Evolutionary conservation across 306 rosid genomes (phyloP), one percentile per base, ranked within the genome.

Genomic region (Luffa aegyptiaca): DNA sequence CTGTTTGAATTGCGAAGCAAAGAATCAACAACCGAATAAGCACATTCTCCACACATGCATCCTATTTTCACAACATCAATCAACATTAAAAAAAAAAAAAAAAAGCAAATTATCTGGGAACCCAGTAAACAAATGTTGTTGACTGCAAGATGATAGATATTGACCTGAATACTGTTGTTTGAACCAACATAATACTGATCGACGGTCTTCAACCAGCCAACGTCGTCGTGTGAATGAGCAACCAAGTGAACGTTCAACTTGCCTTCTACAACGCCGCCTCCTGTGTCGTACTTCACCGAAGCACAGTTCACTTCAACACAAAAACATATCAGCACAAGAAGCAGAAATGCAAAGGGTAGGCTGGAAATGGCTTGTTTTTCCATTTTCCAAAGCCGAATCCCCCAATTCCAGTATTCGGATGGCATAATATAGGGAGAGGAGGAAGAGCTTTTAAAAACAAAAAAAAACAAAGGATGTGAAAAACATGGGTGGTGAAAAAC

Each of bases 141-240:
- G 6, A 20, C 21, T 2, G 5, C 18, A 58, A 66, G 17, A 12
- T 5, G 4, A 13, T 2, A 2, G 37, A 48, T 17, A 31, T 6
- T 5, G 39, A 92, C 97, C 98, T 92, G 97, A 81, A 94, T 90
- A 42, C 75, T 81, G 58, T 91, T 94, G 21, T 92, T 92, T 51
- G 97, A 86, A 35, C 98, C 98, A 83, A 94, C 91, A 77, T 86
- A 94, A 84, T 92, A 94, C 83, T 94, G 98, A 82, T 94, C 97
- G 73, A 92, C 5, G 0, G 97, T 94, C 80, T 94, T 92, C 56
- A 94, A 76, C 98, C 98, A 94, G 12, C 98, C 98, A 5, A 94
- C 98, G 57, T 94, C 98, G 17, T 94, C 98, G 37, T 94, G 97
- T 0, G 89, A 82, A 72, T 94, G 98, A 31, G 98, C 33, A 20